phyloP scores from a whole-genome alignment of 192 early-diverging fungal species.

The Phlyctochytrium planicorne region DNA sequence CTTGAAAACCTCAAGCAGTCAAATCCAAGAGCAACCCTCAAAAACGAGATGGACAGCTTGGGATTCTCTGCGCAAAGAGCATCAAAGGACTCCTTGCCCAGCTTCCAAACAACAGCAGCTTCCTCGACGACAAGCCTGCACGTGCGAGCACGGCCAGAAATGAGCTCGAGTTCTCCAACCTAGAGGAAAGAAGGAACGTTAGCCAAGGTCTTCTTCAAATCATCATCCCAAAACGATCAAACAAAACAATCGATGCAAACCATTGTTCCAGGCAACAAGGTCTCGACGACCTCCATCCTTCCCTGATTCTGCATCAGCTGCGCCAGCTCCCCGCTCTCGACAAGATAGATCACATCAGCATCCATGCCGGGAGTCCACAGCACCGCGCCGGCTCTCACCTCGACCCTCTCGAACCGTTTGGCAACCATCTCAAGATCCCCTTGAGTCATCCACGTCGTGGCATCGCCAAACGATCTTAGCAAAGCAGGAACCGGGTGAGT shows the following conservation, averaged over 20 bases:
- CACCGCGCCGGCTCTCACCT: conserved; percentile 50
- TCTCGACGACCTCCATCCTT: conserved; percentile 64
- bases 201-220: neutral
- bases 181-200: conserved; percentile 10
- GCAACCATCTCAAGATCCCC: conserved; percentile 7
- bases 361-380: conserved; percentile 68
- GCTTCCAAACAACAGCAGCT: conserved; percentile 72
- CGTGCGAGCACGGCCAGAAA: conserved; percentile 41
- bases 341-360: conserved; percentile 66
- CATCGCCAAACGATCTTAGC: conserved; percentile 9
- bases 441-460: neutral
- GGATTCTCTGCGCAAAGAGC: conserved; percentile 70
- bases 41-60: conserved; percentile 69
- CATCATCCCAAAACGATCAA: neutral
- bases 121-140: conserved; percentile 54
- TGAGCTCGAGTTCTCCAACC: conserved; percentile 82
- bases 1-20: conserved; percentile 15
- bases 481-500: neutral
- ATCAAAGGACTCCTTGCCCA: conserved; percentile 66
- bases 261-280: conserved; percentile 87
- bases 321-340: conserved; percentile 74
- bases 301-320: conserved; percentile 39
- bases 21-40: conserved; percentile 65
- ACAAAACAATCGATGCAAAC: conserved; percentile 32
- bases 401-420: conserved; percentile 58